Evolutionary conservation across 768 basidiomycete species (phyloP).

Genomic region (Termitomyces titanicus): DNA sequence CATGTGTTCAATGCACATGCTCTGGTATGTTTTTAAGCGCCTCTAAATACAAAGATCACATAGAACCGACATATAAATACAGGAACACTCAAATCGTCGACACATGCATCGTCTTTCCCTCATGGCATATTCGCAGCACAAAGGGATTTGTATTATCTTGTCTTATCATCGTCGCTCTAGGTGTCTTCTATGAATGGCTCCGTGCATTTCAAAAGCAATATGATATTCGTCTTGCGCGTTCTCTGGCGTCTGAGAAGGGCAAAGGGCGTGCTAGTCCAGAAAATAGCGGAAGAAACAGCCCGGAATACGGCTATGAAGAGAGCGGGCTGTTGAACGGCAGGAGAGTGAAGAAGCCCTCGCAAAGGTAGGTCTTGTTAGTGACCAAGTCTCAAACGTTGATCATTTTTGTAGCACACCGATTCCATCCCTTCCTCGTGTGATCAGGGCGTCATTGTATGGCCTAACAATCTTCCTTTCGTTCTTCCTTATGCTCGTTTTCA

Average conservation of each 20-base stretch:
- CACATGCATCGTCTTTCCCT: conserved; percentile 77
- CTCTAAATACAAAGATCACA: neutral
- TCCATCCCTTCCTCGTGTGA: conserved; percentile 43
- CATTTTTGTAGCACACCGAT: conserved; percentile 41
- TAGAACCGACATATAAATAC: neutral
- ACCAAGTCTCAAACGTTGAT: neutral
- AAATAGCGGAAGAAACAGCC: conserved; percentile 21
- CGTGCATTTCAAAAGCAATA: conserved; percentile 57
- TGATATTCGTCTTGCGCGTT: conserved; percentile 54
- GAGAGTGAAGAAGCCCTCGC: conserved; percentile 29
- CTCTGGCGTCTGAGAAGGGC: conserved; percentile 44
- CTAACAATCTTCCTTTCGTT: conserved; percentile 73
- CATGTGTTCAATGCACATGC: conserved; percentile 76
- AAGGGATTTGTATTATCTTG: conserved; percentile 61
- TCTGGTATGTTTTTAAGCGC: conserved; percentile 46
- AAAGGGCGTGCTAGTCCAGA: conserved; percentile 29
- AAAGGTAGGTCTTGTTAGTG: conserved; percentile 37
- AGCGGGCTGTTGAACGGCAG: conserved; percentile 50
- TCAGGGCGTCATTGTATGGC: conserved; percentile 73
- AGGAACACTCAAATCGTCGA: conserved; percentile 78
- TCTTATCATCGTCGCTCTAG: conserved; percentile 58
- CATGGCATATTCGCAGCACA: conserved; percentile 69
- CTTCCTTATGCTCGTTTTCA: conserved; percentile 94
- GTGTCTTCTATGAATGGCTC: conserved; percentile 79
- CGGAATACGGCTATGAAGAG: conserved; percentile 38